These are phyloP conservation scores for Coemansia reversa DNA, from an alignment of 192 early-diverging fungal genomes.

Conservation along the genomic window DNA sequence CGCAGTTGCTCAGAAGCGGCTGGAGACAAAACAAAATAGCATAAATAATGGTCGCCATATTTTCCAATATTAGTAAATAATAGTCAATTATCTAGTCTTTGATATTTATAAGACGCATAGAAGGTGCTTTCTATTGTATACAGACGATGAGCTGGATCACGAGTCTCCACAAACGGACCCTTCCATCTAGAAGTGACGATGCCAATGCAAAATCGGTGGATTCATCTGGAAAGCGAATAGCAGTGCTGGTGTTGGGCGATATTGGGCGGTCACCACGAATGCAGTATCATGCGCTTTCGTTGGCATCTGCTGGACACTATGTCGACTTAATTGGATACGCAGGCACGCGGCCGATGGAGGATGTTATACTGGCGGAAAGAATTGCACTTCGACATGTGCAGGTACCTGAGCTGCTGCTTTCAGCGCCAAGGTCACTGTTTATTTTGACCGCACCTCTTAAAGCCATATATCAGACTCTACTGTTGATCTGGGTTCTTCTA, in stretches of 20 bases:
- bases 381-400: slow-evolving; percentile 26
- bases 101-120: neutral
- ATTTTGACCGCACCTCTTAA: slow-evolving; percentile 69
- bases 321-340: slow-evolving; percentile 85
- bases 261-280: slow-evolving; percentile 89
- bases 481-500: slow-evolving; percentile 64
- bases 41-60: too few species aligned
- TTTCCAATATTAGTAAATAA: neutral
- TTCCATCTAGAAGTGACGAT: neutral
- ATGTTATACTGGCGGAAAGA: slow-evolving; percentile 8
- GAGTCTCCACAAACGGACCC: neutral
- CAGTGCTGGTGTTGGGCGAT: slow-evolving; percentile 74
- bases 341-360: slow-evolving; percentile 56
- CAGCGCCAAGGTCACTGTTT: slow-evolving; percentile 61
- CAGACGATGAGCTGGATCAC: neutral
- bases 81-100: neutral
- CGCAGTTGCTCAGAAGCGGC: neutral
- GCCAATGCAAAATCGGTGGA: neutral
- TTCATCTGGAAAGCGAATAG: slow-evolving; percentile 12
- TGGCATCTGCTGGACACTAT: slow-evolving; percentile 63
- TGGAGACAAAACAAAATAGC: neutral
- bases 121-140: neutral
- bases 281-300: slow-evolving; percentile 82
- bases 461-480: slow-evolving; percentile 58
- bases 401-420: slow-evolving; percentile 56